phyloP scores from a whole-genome alignment of 2,329 filamentous ascomycete species.

The Arthrocladium fulminans region DNA sequence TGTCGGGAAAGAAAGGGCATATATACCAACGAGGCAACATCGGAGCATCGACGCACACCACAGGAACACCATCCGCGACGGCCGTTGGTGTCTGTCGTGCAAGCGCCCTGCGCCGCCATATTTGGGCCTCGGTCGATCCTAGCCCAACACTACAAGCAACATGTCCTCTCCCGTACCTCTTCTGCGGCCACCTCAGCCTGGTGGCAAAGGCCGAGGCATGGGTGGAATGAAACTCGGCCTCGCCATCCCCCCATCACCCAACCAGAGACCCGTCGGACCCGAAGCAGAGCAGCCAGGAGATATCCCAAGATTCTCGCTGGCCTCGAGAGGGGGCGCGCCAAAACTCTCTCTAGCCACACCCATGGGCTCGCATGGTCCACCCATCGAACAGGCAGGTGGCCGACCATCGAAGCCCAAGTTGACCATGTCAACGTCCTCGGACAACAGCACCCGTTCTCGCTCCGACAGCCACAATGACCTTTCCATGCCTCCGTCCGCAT shows the following conservation, averaged over 20 bases:
- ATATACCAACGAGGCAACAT: not conserved
- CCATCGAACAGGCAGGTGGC: slow-evolving; percentile 55
- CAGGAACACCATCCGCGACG: not conserved
- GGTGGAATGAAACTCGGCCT: slow-evolving; percentile 70
- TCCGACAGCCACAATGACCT: slow-evolving; percentile 74
- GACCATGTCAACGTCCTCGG: slow-evolving; percentile 48
- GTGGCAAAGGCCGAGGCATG: slow-evolving; percentile 53
- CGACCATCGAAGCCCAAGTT: slow-evolving; percentile 23
- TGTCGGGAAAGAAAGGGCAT: too few species aligned
- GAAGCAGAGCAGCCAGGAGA: slow-evolving; percentile 34
- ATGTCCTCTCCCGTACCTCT: slow-evolving; percentile 73
- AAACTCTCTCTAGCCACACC: slow-evolving; percentile 78
- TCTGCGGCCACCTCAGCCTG: slow-evolving; percentile 73
- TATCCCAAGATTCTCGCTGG: slow-evolving; percentile 30
- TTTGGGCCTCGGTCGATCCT: not conserved
- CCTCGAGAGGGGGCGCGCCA: slow-evolving; percentile 45
- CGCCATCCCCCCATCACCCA: slow-evolving; percentile 81
- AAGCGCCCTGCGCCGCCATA: not conserved
- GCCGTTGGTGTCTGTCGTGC: not conserved
- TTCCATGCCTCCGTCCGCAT: slow-evolving; percentile 75
- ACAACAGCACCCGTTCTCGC: slow-evolving; percentile 69
- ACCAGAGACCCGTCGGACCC: slow-evolving; percentile 63
- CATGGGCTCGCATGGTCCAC: slow-evolving; percentile 66
- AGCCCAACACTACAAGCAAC: slow-evolving; percentile 26
- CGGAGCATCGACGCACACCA: not conserved